These are phyloP conservation scores for Fusarium albidum DNA, from an alignment of 2,329 filamentous ascomycete species.

Conservation along the genomic window DNA sequence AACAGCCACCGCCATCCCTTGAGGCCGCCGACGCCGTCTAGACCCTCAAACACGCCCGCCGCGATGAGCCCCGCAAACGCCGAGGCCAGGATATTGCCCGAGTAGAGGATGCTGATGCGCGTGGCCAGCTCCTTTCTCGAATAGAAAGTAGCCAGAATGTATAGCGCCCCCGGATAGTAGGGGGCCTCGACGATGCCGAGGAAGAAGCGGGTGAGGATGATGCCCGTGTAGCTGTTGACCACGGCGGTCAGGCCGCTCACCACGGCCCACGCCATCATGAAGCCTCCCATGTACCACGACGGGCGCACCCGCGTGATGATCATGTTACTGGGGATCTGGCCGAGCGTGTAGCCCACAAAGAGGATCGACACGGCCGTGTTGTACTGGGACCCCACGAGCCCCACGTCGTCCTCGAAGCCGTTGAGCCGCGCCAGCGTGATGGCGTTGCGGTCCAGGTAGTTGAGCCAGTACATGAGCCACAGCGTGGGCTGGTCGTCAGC, in stretches of 20 bases:
- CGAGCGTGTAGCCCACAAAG: conserved; percentile 53
- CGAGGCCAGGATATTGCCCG: conserved; percentile 43
- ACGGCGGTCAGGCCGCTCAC: conserved; percentile 55
- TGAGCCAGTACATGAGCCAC: conserved; percentile 49
- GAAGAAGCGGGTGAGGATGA: conserved; percentile 55
- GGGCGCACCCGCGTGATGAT: conserved; percentile 50
- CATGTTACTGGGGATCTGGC: conserved; percentile 52
- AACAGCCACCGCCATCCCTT: conserved; percentile 56
- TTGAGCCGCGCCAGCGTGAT: conserved; percentile 51
- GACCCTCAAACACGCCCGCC: conserved; percentile 47
- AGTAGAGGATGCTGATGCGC: conserved; percentile 53
- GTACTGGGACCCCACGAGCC: conserved; percentile 31
- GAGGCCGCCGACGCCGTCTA: conserved; percentile 32
- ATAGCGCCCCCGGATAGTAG: conserved; percentile 44
- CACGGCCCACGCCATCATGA: conserved; percentile 56
- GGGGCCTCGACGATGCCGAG: conserved; percentile 50
- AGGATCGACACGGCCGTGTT: conserved; percentile 38
- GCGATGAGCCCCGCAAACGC: conserved; percentile 54
- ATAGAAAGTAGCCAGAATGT: conserved; percentile 60
- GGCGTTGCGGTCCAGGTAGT: conserved; percentile 54
- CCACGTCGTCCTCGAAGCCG: conserved; percentile 35
- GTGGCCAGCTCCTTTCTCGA: conserved; percentile 54
- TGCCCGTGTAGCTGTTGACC: conserved; percentile 54
- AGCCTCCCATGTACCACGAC: conserved; percentile 48
- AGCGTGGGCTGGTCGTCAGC: background rate